A percentile compares a stretch with the other conserved stretches of the same genome.
Evolutionary conservation across 495 filamentous ascomycete genomes (phyloP).

Genomic region (Trypethelium eluteriae): DNA sequence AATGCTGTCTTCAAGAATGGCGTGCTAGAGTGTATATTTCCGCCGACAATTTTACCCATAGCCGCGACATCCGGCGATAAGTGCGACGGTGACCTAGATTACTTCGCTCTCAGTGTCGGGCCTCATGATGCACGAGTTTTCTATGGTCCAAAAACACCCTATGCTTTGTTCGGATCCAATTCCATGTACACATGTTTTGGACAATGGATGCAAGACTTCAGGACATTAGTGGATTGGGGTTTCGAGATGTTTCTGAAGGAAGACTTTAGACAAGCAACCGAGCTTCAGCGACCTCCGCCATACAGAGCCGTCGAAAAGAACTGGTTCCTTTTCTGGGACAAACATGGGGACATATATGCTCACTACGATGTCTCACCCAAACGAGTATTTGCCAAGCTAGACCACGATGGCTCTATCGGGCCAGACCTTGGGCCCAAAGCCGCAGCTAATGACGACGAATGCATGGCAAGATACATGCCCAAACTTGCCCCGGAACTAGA

Average conservation of each 20-base stretch:
- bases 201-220: conserved; percentile 46
- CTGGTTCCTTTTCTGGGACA: conserved; percentile 51
- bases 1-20: conserved; percentile 38
- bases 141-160: conserved; percentile 43
- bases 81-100: conserved; percentile 37
- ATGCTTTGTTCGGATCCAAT: conserved; percentile 45
- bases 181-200: conserved; percentile 46
- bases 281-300: conserved; percentile 41
- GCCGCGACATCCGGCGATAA: conserved; percentile 37
- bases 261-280: conserved; percentile 37
- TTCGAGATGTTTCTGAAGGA: conserved; percentile 18
- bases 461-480: conserved; percentile 40
- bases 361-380: conserved; percentile 45
- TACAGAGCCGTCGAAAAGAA: conserved; percentile 46
- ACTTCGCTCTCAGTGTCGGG: conserved; percentile 37
- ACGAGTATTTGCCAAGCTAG: conserved; percentile 41
- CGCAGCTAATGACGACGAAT: conserved; percentile 34
- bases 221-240: conserved; percentile 41
- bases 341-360: conserved; percentile 36
- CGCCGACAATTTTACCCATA: conserved; percentile 38
- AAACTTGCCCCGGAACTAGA: conserved; percentile 28
- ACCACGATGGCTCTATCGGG: conserved; percentile 37
- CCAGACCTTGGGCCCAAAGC: conserved; percentile 33
- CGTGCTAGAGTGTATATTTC: conserved; percentile 36
- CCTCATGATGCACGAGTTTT: conserved; percentile 49